Base-by-base conservation (phyloP, 345 rosid genomes). In the Erucastrum elatum region DNA sequence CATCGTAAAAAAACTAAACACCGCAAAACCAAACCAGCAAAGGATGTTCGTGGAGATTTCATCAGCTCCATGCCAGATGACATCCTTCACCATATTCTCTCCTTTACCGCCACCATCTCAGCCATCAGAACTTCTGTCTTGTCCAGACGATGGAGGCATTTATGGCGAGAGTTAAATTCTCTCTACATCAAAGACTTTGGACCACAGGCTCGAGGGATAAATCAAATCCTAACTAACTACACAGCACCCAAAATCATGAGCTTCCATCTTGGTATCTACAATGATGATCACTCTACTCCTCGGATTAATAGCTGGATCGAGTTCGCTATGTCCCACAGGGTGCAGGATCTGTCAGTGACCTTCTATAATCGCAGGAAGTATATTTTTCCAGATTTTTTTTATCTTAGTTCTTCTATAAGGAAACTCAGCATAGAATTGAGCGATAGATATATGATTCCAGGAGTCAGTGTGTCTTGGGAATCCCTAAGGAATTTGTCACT, bases 71-170 rank as follows among this genome's bases (percentile, higher is more conserved):
- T 68, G 29, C 72, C 60, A 13, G 39, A 68, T 21, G 26, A 44
- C 0, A 68, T 68, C 60, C 72, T 68, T 58, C 72, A 27, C 56
- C 60, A 68, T 61, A 71, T 71, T 4, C 37, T 71, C 26, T 71
- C 75, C 25, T 72, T 60, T 59, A 26, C 41, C 10, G 67, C 37
- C 26, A 72, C 67, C 67, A 39, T 0, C 27, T 8, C n/a, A 9
- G 25, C 67, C 12, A 72, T 60, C 0, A 34, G 16, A 56, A 70
- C 64, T n/a, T 55, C 74, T 4, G 64, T 58, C 33, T 56, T 70
- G 49, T 70, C 74, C 11, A 33, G 55, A 46, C 55, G 16, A 46
- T 46, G 55, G 55, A 46, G 55, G 55, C 55, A 46, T 46, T 12
- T 13, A 2, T 70, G 74, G 65, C 12, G 4, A 21, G 46, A 34